These are phyloP conservation scores for Yamadazyma siamensis DNA, from an alignment of 1,139 yeast species.

Conservation along the genomic window DNA sequence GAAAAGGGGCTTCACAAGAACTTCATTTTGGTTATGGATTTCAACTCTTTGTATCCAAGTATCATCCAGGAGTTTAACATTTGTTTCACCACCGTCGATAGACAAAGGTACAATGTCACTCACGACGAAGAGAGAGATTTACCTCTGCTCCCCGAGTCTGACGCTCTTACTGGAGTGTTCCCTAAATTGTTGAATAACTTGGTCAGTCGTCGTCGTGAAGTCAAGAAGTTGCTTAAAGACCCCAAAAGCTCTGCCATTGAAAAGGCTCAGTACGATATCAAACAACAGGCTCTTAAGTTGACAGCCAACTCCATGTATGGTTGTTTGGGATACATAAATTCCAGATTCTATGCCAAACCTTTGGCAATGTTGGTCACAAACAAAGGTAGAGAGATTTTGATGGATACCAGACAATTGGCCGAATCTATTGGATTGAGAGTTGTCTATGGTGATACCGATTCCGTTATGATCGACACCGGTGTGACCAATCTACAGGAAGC, in stretches of 20 bases:
- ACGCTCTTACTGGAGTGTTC: conserved; percentile 70
- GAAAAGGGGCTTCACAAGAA: conserved; percentile 92
- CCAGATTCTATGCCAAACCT: conserved; percentile 94
- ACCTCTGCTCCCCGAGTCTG: conserved; percentile 67
- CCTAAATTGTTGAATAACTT: conserved; percentile 81
- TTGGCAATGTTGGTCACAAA: conserved; percentile 93
- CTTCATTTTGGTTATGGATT: conserved; percentile 92
- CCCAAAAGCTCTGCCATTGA: conserved; percentile 62
- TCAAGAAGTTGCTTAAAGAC: conserved; percentile 78
- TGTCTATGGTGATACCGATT: conserved; percentile 98
- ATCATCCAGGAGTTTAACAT: conserved; percentile 96
- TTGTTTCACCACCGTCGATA: conserved; percentile 91
- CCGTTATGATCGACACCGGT: conserved; percentile 97
- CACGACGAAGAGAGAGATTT: conserved; percentile 61
- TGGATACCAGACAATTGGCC: conserved; percentile 90
- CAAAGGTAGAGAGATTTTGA: conserved; percentile 92
- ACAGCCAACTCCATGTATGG: conserved; percentile 99
- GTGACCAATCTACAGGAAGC: conserved; percentile 70
- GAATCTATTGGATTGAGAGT: conserved; percentile 80
- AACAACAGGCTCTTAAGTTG: conserved; percentile 92
- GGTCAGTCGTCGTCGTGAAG: conserved; percentile 91
- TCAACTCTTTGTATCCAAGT: conserved; percentile 95
- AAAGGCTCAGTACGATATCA: conserved; percentile 82
- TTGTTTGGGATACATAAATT: conserved; percentile 88
- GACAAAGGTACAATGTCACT: conserved; percentile 48